Percentiles rank a stretch among this genome's conserved stretches.
These are phyloP conservation scores for Mycosarcoma mackinlayi DNA, from an alignment of 1,284 basidiomycete genomes.

Conservation along the genomic window DNA sequence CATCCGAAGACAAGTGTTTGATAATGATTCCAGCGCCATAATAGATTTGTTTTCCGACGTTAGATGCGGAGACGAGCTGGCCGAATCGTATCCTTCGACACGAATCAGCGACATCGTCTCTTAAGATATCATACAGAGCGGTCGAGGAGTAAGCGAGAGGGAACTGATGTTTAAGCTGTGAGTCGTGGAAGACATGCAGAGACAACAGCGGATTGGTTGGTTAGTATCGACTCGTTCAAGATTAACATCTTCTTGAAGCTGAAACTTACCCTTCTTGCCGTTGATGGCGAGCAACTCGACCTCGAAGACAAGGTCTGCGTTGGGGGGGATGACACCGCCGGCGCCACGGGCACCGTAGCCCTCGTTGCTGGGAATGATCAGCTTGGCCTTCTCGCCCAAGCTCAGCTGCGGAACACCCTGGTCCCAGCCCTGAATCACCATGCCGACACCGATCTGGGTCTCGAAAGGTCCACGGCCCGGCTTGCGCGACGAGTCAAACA, in stretches of 20 bases:
- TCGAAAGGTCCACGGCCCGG: constrained; percentile 62
- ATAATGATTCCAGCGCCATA: no score
- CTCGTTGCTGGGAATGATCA: constrained; percentile 64
- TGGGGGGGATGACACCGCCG: constrained; percentile 69
- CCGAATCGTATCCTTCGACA: no score
- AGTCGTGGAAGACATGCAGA: background rate
- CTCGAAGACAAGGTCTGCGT: constrained; percentile 61
- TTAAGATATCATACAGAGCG: no score
- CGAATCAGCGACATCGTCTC: no score
- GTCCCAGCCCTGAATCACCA: constrained; percentile 70
- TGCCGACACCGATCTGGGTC: constrained; percentile 63
- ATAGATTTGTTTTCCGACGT: no score
- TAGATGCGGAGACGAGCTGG: no score
- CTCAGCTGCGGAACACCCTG: constrained; percentile 70
- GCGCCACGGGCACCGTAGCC: constrained; percentile 65
- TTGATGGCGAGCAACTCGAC: constrained; percentile 70
- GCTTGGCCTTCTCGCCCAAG: constrained; percentile 68
- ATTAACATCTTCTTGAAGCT: no score
- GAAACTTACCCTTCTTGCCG: constrained; percentile 44
- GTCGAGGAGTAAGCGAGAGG: no score
- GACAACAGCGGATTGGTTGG: no score
- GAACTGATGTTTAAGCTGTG: no score
- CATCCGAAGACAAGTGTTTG: no score
- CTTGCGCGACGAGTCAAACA: constrained; percentile 68
- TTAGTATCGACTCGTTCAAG: no score